Evolutionary conservation across 306 rosid species (phyloP).

Genomic region (Lithocarpus polystachyus): DNA sequence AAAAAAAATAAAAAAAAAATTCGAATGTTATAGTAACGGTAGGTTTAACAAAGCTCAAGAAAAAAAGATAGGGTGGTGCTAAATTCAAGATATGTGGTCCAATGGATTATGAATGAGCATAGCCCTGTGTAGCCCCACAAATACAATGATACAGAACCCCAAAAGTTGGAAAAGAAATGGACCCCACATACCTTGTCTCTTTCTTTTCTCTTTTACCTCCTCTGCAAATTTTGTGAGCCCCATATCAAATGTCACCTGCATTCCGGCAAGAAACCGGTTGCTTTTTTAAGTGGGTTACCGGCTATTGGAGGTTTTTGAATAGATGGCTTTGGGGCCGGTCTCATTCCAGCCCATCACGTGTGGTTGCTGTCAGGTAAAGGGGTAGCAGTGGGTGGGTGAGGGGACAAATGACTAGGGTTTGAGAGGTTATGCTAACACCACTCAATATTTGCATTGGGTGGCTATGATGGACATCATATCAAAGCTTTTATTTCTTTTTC

Average conservation of each 20-base stretch:
- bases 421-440: constrained; percentile 1
- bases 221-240: neutral
- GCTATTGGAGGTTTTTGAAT: neutral
- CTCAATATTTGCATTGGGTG: neutral
- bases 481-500: too few species aligned
- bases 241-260: constrained; percentile 1
- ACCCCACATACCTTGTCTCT: neutral
- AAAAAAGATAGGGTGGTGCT: constrained; percentile 1
- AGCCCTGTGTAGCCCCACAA: neutral
- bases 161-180: neutral
- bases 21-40: neutral
- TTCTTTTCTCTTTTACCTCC: neutral
- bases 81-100: constrained; percentile 8
- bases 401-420: constrained; percentile 22
- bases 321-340: constrained; percentile 5
- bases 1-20: too few species aligned
- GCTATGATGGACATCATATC: neutral
- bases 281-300: constrained; percentile 4
- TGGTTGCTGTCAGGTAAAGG: constrained; percentile 31
- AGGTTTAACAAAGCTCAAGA: neutral
- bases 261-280: constrained; percentile 4
- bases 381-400: constrained; percentile 34
- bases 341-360: constrained; percentile 34
- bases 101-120: neutral
- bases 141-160: constrained; percentile 4